These are phyloP conservation scores for Candida adriatica DNA, from an alignment of 805 yeast species.

Conservation along the genomic window DNA sequence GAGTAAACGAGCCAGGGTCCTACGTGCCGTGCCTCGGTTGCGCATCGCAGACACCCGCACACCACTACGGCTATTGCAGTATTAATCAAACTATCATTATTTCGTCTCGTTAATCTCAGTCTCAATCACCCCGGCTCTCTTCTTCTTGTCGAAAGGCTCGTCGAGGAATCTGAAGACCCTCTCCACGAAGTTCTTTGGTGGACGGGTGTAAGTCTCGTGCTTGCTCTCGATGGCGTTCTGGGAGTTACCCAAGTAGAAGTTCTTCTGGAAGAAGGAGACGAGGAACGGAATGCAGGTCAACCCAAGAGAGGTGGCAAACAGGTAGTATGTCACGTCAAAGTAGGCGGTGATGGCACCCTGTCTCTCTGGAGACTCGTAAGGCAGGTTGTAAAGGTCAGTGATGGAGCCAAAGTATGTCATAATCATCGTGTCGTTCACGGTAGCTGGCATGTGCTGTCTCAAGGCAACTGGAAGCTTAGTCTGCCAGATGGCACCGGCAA, in stretches of 20 bases:
- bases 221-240: conserved; percentile 29
- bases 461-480: conserved; percentile 27
- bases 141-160: conserved; percentile 10
- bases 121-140: conserved; percentile 4
- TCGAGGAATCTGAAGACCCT: conserved; percentile 4
- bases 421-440: conserved; percentile 19
- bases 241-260: conserved; percentile 29
- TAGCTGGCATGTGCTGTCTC: conserved; percentile 23
- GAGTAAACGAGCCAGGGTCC: too few species aligned
- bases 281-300: conserved; percentile 26
- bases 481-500: conserved; percentile 33
- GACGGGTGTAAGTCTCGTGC: conserved; percentile 1
- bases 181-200: conserved; percentile 4
- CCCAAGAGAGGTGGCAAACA: conserved; percentile 26
- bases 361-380: conserved; percentile 25
- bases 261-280: conserved; percentile 27
- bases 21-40: too few species aligned
- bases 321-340: conserved; percentile 23
- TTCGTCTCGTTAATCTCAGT: background rate
- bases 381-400: conserved; percentile 21
- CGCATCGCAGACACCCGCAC: too few species aligned
- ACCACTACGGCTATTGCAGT: too few species aligned
- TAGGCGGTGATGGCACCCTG: conserved; percentile 29
- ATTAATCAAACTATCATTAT: too few species aligned
- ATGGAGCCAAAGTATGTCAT: conserved; percentile 20